A percentile compares a stretch with the other conserved stretches of the same genome.
Evolutionary conservation across 345 rosid genomes (phyloP).

Genomic region (Gossypium turneri): DNA sequence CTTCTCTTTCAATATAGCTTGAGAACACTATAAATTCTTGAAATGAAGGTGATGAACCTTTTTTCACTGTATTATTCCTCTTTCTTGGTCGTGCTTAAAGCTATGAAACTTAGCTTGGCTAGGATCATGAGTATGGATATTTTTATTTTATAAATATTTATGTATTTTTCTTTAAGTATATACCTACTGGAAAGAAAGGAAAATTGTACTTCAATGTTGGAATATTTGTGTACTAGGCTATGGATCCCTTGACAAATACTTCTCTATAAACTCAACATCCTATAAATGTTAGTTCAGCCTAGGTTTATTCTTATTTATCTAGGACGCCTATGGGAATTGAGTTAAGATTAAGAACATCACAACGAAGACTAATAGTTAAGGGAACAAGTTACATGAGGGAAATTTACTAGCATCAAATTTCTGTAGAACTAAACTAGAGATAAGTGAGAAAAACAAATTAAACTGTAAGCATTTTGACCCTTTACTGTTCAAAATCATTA

Average conservation of each 20-base stretch:
- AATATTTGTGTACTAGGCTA: not conserved
- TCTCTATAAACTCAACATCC: not conserved
- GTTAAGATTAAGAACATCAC: not conserved
- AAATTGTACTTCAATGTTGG: not conserved
- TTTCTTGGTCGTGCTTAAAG: not conserved
- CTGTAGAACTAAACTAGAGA: not conserved
- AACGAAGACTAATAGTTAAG: not conserved
- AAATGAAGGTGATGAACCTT: not conserved
- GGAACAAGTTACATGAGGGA: not conserved
- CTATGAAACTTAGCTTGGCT: not conserved
- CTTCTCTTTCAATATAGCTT: not conserved
- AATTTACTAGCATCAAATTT: not conserved
- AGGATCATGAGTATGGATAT: not conserved
- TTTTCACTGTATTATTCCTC: not conserved
- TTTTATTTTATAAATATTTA: not conserved
- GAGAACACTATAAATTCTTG: not conserved
- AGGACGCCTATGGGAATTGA: not conserved
- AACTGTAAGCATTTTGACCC: not conserved
- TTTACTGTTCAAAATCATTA: not conserved
- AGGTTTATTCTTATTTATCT: not conserved
- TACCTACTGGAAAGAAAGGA: not conserved
- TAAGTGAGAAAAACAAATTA: not conserved
- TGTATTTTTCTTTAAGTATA: not conserved
- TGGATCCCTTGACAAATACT: not conserved
- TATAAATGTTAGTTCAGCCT: not conserved